Base-by-base conservation (phyloP, 257 asterid species). In the Solanum tarapatanum region DNA sequence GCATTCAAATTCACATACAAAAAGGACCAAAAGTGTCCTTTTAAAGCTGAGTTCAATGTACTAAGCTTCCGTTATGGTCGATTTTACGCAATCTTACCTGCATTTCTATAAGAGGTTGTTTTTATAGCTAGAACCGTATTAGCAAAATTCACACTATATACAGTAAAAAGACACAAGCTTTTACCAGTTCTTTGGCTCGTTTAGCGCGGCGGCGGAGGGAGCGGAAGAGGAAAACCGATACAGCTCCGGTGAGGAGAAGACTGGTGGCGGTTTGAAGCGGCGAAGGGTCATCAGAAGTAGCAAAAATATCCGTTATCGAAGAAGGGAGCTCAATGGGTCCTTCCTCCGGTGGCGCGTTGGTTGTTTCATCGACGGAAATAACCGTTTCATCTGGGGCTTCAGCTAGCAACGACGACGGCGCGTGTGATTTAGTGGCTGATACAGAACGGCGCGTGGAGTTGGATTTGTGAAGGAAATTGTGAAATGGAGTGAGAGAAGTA, bases 201-300 rank as follows among this genome's bases (percentile, higher is more conserved):
- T 93, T 92, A 48, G 97, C 98, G 4, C 99, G 98, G 90, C 98
- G 97, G 88, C 98, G 95, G 90, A 96, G 91, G 64, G 98, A 88
- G 87, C 98, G 95, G 89, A 96, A 96, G 93, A 96, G 98, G 36
- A 95, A 94, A 39, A 95, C 90, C 35, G 95, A 68, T 64, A 95
- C 90, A 90, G 98, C 94, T 8, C 98, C 98, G 58, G 99, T 96
- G 93, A 96, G 98, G 84, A 95, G 94, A 76, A 95, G 91, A 91
- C 98, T 93, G 83, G 98, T 93, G 87, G 99, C 96, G 12, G 95
- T 91, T 85, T 95, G 99, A 80, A 96, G 94, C 35, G 92, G 88
- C 11, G 94, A 90, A 68, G 96, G 97, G 10, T 93, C 90, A 73
- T 93, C 93, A n/a, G 91, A 37, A 85, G 88, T 79, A 26, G 93